phyloP scores from a whole-genome alignment of 1,139 yeast genomes.

The Pneumocystis carinii region DNA sequence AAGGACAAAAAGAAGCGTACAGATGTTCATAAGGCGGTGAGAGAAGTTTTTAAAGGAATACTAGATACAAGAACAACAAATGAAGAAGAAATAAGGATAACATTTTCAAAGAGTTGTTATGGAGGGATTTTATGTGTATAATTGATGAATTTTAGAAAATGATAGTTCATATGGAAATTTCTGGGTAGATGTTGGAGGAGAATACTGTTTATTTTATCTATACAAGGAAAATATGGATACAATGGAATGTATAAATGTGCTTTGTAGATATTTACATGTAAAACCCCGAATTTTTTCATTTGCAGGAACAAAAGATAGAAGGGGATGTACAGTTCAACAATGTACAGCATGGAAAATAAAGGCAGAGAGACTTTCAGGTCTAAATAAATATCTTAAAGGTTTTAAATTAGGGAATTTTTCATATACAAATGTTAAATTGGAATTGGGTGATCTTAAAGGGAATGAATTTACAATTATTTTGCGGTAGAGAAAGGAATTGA shows the following conservation, averaged over 20 bases:
- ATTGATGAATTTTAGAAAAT: conserved; percentile 21
- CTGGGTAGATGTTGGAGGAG: conserved; percentile 10
- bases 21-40: conserved; percentile 55
- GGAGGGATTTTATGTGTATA: no score
- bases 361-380: conserved; percentile 61
- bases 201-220: conserved; percentile 60
- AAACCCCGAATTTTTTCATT: conserved; percentile 57
- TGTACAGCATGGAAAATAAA: conserved; percentile 56
- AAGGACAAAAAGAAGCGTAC: conserved; percentile 62
- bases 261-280: conserved; percentile 57
- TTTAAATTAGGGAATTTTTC: conserved; percentile 28
- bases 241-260: conserved; percentile 75
- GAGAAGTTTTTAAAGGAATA: conserved; percentile 58
- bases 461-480: conserved; percentile 77
- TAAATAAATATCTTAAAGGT: conserved; percentile 68
- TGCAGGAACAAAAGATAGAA: conserved; percentile 93
- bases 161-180: neutral
- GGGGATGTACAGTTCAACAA: conserved; percentile 88
- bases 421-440: conserved; percentile 48
- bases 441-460: conserved; percentile 72
- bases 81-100: conserved; percentile 45
- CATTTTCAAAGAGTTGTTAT: conserved; percentile 29
- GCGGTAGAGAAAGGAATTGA: conserved; percentile 41
- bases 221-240: conserved; percentile 95
- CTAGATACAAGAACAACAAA: conserved; percentile 68